Base-by-base conservation (phyloP, 2,329 filamentous ascomycete species). In the Gnomoniopsis sp. region DNA sequence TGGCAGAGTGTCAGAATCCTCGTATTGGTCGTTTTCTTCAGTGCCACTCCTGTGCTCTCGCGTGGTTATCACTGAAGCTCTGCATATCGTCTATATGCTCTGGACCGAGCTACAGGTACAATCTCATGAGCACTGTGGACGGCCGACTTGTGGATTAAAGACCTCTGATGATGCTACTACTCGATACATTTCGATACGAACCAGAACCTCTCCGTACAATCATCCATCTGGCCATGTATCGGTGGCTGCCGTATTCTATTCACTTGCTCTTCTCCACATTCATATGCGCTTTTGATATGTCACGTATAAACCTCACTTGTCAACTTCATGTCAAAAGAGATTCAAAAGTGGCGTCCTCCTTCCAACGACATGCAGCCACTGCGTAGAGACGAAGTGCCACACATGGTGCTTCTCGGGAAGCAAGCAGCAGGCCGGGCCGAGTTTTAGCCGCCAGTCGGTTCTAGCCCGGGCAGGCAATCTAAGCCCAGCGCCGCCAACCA, bases 391-490 rank as follows among this genome's bases (percentile, higher is more conserved):
- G 19, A 6, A 6, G 12, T 30, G 21, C 14, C 17, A 14, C 41
- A 8, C 4, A 44, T 41, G n/a, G 4, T 49, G 47, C 47, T 49
- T 47, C 44, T 46, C n/a, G 12, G 12, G 6, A n/a, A 3, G n/a
- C 41, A 48, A 30, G 36, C 53, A 55, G 44, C 53, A 17, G 14
- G 12, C 19, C 34, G 53, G 46, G 22, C 53, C 53, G 53, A 50
- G 46, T 21, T 49, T 56, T 56, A 55, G 22, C 53, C 53, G 53
- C 41, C 49, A 41, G 38, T 41, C 38, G 14, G 26, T 36, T 38
- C 19, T 8, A 53, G 8, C 33, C 21, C n/a, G 30, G 17, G 22
- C 22, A 26, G 22, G 50, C 50, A 43, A 14, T 43, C 36, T 53
- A 8, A 34, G 12, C 34, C 21, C 19, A n/a, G 38, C 38, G n/a